Evolutionary conservation across 768 basidiomycete genomes (phyloP), one percentile per base, ranked within the genome.

Genomic region (Mycena galericulata): DNA sequence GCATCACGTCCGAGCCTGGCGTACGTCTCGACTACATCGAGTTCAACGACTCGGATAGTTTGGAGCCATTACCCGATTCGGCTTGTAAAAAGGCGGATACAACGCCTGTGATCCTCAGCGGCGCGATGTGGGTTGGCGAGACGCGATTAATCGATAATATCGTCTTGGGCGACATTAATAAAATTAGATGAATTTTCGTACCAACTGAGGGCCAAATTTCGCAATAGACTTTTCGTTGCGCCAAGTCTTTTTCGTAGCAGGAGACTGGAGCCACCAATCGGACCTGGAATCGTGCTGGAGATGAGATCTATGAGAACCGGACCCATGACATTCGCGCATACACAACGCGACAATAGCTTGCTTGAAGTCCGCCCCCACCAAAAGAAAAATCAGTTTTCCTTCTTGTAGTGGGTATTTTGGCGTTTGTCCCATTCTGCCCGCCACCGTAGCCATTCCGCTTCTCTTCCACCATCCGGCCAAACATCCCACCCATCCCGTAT

Each of bases 121-220:
- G 95, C 2, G 96, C 95, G 30, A 74, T 97, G 69, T 93, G 92
- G 87, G 87, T 97, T 3, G 95, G 94, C 43, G 87, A 85, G 76
- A 98, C 96, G 43, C 86, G 97, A 71, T 78, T 99, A 72, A 98
- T 99, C 46, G 97, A 99, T 79, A 99, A 99, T 77, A 78, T 98
- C 57, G 81, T 98, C 46, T 78, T 98, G 2, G 95, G 90, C 11
- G 82, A 88, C 72, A 68, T 74, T 11, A 75, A 68, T 47, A 77
- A 70, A 24, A 59, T 87, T 79, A 74, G 72, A 62, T 51, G 38
- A 65, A 47, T 7, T 32, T 56, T 7, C 30, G 18, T 22, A 24
- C 24, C 45, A 6, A 43, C 6, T 43, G 41, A 7, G 34, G 34
- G 14, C 34, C 34, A 36, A 14, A n/a, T n/a, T n/a, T n/a, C n/a